phyloP scores from a whole-genome alignment of 345 rosid species.

The Rhizophora apiculata region DNA sequence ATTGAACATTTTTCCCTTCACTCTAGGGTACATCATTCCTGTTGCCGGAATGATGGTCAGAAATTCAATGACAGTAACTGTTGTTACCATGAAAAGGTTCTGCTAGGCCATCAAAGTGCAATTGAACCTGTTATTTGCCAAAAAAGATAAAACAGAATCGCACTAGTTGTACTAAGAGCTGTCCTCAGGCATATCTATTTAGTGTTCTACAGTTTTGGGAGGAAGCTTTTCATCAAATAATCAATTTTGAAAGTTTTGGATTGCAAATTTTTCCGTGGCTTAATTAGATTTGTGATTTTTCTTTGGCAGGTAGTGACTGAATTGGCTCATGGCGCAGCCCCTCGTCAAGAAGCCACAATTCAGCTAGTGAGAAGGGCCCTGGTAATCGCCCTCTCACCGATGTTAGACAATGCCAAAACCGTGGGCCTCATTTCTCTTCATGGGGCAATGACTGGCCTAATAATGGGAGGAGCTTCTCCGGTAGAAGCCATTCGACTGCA shows the following conservation, averaged over 20 bases:
- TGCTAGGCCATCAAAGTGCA: slow-evolving; percentile 80
- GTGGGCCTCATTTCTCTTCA: slow-evolving; percentile 87
- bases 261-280: background rate
- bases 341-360: slow-evolving; percentile 67
- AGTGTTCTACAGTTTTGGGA: no score
- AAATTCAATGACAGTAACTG: slow-evolving; percentile 88
- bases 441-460: slow-evolving; percentile 87
- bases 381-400: slow-evolving; percentile 78
- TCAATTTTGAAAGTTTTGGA: no score
- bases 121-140: slow-evolving; percentile 47
- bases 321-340: slow-evolving; percentile 84
- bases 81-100: slow-evolving; percentile 86
- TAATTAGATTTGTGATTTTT: background rate
- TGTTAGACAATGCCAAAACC: slow-evolving; percentile 82
- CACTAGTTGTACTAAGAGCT: background rate
- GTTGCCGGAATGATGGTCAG: slow-evolving; percentile 95
- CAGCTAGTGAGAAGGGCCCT: slow-evolving; percentile 74
- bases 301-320: slow-evolving; percentile 72
- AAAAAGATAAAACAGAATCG: background rate
- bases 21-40: slow-evolving; percentile 85
- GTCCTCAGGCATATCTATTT: no score
- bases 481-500: slow-evolving; percentile 85
- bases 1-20: slow-evolving; percentile 82
- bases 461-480: slow-evolving; percentile 97
- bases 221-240: no score